Conservation (phyloP, 2,329 filamentous ascomycete species). For the Biscogniauxia mediterranea region DNA sequence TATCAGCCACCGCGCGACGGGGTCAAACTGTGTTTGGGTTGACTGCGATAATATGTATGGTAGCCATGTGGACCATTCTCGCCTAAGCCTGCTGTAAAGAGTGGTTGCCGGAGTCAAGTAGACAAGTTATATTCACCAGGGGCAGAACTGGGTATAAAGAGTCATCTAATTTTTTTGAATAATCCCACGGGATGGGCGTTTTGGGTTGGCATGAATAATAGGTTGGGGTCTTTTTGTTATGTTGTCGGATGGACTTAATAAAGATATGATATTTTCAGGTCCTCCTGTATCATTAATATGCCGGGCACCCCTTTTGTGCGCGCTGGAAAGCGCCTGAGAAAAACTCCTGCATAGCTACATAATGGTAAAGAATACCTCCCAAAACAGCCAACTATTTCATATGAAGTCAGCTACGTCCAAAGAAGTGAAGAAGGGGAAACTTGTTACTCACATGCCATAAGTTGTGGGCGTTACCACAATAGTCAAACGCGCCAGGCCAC, state of each 20-base stretch:
- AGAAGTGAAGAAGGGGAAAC: constrained; percentile 75
- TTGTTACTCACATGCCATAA: constrained; percentile 82
- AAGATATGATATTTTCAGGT: not conserved
- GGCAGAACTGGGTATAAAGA: not conserved
- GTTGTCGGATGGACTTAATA: not conserved
- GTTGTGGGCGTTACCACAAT: constrained; percentile 92
- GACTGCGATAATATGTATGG: constrained; percentile 10
- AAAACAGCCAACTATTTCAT: constrained; percentile 86
- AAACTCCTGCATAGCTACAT: constrained; percentile 92
- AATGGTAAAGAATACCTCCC: constrained; percentile 96
- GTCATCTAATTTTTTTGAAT: not conserved
- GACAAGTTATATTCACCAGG: not conserved
- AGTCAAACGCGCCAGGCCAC: constrained; percentile 91
- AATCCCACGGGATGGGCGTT: not conserved
- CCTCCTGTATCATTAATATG: constrained; percentile 39
- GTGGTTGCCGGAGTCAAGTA: not conserved
- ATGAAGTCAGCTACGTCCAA: constrained; percentile 85
- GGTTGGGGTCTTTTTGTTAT: not conserved
- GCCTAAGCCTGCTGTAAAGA: constrained; percentile 10
- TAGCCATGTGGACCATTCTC: constrained; percentile 13
- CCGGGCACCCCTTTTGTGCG: constrained; percentile 59
- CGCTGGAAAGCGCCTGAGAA: constrained; percentile 76
- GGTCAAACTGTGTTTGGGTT: constrained; percentile 3
- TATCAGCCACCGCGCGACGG: constrained; percentile 17
- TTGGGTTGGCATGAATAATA: not conserved